Percentiles rank a stretch among this genome's conserved stretches.
These are phyloP conservation scores for Colletotrichum destructivum DNA, from an alignment of 2,329 filamentous ascomycete genomes.

Conservation along the genomic window DNA sequence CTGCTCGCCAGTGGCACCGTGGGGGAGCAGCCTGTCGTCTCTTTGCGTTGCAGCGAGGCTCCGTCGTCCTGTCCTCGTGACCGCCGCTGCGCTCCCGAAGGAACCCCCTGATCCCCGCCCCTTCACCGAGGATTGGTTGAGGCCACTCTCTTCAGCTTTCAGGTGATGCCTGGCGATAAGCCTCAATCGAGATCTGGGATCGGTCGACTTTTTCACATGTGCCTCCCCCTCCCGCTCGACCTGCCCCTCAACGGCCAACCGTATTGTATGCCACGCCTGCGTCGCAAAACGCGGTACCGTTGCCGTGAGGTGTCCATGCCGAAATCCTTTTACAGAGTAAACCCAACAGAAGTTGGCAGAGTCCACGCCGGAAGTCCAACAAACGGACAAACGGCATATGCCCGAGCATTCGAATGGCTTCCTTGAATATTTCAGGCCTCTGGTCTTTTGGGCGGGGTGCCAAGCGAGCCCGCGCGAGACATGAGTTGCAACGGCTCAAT, in stretches of 20 bases:
- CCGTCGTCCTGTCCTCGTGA: slow-evolving; percentile 27
- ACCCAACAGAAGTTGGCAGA: background rate
- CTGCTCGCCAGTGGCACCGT: background rate
- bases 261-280: slow-evolving; percentile 22
- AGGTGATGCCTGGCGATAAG: slow-evolving; percentile 33
- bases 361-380: background rate
- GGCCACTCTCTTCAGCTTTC: background rate
- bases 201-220: slow-evolving; percentile 20
- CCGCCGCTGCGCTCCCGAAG: background rate
- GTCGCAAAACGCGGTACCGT: slow-evolving; percentile 6
- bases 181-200: slow-evolving; percentile 30
- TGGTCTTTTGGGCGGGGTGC: slow-evolving; percentile 1
- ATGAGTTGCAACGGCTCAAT: slow-evolving; percentile 22
- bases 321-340: no score
- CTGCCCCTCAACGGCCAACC: slow-evolving; percentile 3
- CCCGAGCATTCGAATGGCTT: slow-evolving; percentile 5
- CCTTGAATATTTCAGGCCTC: slow-evolving; percentile 4
- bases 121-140: slow-evolving; percentile 33
- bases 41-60: slow-evolving; percentile 29
- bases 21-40: slow-evolving; percentile 4
- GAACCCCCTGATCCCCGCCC: slow-evolving; percentile 29
- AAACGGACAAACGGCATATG: slow-evolving; percentile 10
- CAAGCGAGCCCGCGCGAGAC: slow-evolving; percentile 14
- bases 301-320: background rate
- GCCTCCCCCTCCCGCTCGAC: background rate